A percentile compares a stretch with the other conserved stretches of the same genome.
Conservation (phyloP, 1,284 basidiomycete species). For the Porodaedalea pini region DNA sequence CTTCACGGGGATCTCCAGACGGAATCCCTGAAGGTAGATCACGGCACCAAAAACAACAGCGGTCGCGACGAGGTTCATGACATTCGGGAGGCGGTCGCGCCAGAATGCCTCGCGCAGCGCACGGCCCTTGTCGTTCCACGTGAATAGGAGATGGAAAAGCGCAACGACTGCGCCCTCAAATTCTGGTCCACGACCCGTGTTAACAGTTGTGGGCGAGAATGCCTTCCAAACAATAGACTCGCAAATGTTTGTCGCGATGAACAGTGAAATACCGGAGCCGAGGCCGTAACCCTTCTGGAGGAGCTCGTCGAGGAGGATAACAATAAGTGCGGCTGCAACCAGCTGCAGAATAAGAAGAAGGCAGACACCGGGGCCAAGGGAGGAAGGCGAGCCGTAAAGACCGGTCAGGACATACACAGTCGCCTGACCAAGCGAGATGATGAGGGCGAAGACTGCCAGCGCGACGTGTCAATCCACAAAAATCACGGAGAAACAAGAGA, state of each 20-base stretch:
- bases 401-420: constrained; percentile 98
- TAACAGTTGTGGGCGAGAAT: constrained; percentile 96
- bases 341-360: constrained; percentile 94
- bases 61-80: constrained; percentile 97
- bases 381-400: constrained; percentile 91
- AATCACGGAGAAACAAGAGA: constrained; percentile 5
- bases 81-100: constrained; percentile 93
- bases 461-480: constrained; percentile 15
- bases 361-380: constrained; percentile 96
- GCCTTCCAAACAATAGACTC: constrained; percentile 99
- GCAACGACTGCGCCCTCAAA: constrained; percentile 97
- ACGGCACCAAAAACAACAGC: constrained; percentile 89
- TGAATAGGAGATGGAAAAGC: constrained; percentile 96
- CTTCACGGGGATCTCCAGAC: constrained; percentile 98
- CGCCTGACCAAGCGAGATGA: constrained; percentile 94
- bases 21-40: constrained; percentile 98
- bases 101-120: constrained; percentile 98
- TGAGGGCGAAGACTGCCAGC: constrained; percentile 84
- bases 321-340: constrained; percentile 90
- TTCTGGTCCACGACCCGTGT: constrained; percentile 97
- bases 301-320: constrained; percentile 97
- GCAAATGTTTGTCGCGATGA: constrained; percentile 99
- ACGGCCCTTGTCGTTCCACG: constrained; percentile 97
- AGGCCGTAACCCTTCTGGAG: constrained; percentile 99
- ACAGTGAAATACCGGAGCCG: constrained; percentile 96